Base-by-base conservation (phyloP, 2,329 filamentous ascomycete species). In the Penicillium vulpinum region DNA sequence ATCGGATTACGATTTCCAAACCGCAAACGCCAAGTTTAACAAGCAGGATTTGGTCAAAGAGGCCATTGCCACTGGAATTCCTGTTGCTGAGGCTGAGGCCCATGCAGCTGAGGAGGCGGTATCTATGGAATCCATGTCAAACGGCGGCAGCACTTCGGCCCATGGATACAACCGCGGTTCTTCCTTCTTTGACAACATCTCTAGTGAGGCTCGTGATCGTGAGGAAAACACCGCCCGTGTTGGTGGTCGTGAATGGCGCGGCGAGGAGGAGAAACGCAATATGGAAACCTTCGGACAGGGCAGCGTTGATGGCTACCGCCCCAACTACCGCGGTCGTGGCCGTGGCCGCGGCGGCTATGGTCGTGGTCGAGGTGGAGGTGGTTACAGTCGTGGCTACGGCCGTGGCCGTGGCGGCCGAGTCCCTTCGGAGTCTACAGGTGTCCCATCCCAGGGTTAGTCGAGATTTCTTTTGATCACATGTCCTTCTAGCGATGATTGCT, bases 161-260 rank as follows among this genome's bases (percentile, higher is more conserved):
- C 72, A 76, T 29, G 83, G 85, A 0, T 99, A 99, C 78, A 93
- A 97, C 80, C 96, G 92, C 77, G 83, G 87, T 5, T 86, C 80
- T 4, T 96, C 91, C 1, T 99, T 99, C 81, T 99, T 99, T 71
- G 94, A 99, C 77, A 97, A 99, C 75, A 97, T 99, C 62, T 96
- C 91, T 0, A 96, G 91, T 64, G 94, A 99, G 73, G 84, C 90
- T 60, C 95, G 90, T 74, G 94, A 99, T 63, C 86, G 94, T 41
- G 87, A 90, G 50, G 90, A 93, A 60, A 87, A 87, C 38, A 81
- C 75, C 31, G 72, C 80, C 61, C 85, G 86, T 72, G 81, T 86
- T n/a, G 88, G 89, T 56, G 92, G 91, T 31, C 86, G 90, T 46
- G 91, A 96, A 73, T 95, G 94, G 86, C 87, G 94, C 52, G 88